These are phyloP conservation scores for Strobilomyces echinocephalus DNA, from an alignment of 768 basidiomycete species.

Conservation along the genomic window DNA sequence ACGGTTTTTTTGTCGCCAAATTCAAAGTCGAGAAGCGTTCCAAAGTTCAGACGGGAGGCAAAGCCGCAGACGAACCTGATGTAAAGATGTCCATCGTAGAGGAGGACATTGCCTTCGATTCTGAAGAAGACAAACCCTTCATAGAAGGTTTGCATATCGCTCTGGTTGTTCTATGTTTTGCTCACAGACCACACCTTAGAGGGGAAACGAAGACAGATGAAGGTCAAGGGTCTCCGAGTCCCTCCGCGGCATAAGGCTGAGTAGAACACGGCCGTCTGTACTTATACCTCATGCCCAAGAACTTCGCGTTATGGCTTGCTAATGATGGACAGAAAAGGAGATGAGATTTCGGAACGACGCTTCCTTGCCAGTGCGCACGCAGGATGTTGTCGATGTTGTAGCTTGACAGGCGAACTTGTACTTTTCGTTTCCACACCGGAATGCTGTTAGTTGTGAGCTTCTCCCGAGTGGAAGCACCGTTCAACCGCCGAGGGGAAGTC, in stretches of 20 bases:
- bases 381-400: not conserved
- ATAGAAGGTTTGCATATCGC: conserved; percentile 62
- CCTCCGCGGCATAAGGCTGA: conserved; percentile 45
- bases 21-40: conserved; percentile 86
- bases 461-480: not conserved
- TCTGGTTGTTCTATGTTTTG: not conserved
- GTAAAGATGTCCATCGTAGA: conserved; percentile 25
- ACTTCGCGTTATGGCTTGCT: not conserved
- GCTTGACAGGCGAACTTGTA: not conserved
- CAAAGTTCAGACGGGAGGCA: conserved; percentile 40
- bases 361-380: not conserved
- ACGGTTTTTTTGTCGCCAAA: conserved; percentile 98
- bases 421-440: not conserved
- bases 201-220: conserved; percentile 70
- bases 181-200: conserved; percentile 37
- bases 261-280: conserved; percentile 13
- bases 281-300: conserved; percentile 1
- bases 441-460: not conserved
- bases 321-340: not conserved
- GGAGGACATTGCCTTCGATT: conserved; percentile 55
- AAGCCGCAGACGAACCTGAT: conserved; percentile 18
- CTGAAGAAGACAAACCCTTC: conserved; percentile 69
- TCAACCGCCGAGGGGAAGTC: not conserved
- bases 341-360: conserved; percentile 2
- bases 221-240: conserved; percentile 67